phyloP scores from a whole-genome alignment of 164 flowering plant genomes.

The Kalanchoe fedtschenkoi region DNA sequence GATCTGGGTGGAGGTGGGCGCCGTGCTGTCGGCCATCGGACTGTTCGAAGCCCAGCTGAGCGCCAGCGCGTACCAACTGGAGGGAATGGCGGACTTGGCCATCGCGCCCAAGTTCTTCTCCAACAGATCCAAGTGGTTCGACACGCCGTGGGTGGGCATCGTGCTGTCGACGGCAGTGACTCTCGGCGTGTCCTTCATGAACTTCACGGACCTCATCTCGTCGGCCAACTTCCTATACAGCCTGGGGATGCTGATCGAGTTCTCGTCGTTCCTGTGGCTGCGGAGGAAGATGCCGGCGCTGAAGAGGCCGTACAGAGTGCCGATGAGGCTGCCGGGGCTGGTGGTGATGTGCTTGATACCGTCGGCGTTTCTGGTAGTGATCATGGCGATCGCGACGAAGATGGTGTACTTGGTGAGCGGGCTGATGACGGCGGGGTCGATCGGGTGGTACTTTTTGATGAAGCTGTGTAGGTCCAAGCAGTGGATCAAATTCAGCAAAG shows the following conservation, averaged over 20 bases:
- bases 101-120: slow-evolving; percentile 31
- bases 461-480: slow-evolving; percentile 29
- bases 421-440: slow-evolving; percentile 33
- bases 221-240: slow-evolving; percentile 52
- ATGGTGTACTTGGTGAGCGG: slow-evolving; percentile 33
- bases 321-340: slow-evolving; percentile 25
- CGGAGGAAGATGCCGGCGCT: slow-evolving; percentile 30
- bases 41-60: slow-evolving; percentile 52
- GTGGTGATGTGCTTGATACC: slow-evolving; percentile 44
- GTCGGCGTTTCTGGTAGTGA: slow-evolving; percentile 30
- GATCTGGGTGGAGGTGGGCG: slow-evolving; percentile 42
- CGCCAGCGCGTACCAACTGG: slow-evolving; percentile 36
- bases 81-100: slow-evolving; percentile 54
- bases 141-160: slow-evolving; percentile 57
- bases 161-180: slow-evolving; percentile 28
- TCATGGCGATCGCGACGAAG: slow-evolving; percentile 33
- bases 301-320: slow-evolving; percentile 41
- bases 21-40: slow-evolving; percentile 42
- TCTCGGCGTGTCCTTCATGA: slow-evolving; percentile 33
- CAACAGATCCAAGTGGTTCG: slow-evolving; percentile 35
- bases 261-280: slow-evolving; percentile 45
- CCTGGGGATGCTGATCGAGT: slow-evolving; percentile 53
- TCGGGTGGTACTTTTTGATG: slow-evolving; percentile 38
- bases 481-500: slow-evolving; percentile 15
- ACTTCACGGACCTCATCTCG: slow-evolving; percentile 28